Conservation (phyloP, 768 basidiomycete genomes). For the Boletus bicolor region DNA sequence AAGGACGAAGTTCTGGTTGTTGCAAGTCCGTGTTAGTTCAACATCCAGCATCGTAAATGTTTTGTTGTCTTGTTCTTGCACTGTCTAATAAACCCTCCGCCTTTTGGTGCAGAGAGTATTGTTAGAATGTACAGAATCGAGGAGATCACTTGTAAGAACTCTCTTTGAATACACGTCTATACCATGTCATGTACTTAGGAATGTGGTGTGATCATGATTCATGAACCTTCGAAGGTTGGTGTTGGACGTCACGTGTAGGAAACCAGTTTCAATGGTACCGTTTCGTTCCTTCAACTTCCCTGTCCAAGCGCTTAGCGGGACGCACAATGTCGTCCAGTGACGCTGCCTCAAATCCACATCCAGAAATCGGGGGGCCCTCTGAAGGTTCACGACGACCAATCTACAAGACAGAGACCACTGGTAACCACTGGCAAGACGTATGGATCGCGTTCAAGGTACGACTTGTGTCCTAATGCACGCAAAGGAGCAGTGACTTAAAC, state of each 20-base stretch:
- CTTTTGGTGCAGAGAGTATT: background rate
- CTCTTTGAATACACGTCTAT: background rate
- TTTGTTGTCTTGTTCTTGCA: background rate
- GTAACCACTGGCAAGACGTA: constrained; percentile 31
- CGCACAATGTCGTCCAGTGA: constrained; percentile 11
- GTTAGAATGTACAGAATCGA: background rate
- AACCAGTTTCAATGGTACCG: no score
- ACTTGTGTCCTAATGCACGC: background rate
- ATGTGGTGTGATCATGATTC: no score
- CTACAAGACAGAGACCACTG: constrained; percentile 31
- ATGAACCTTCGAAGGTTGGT: no score
- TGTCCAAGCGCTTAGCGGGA: background rate
- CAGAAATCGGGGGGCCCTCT: constrained; percentile 4
- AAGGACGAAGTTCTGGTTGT: background rate
- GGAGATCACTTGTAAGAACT: no score
- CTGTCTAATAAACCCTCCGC: background rate
- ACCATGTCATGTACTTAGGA: background rate
- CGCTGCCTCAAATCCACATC: background rate
- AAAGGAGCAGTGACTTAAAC: constrained; percentile 7
- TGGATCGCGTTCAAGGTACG: constrained; percentile 33
- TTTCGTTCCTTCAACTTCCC: no score
- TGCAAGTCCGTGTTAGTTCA: background rate
- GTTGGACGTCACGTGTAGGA: constrained; percentile 2
- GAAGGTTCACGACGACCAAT: constrained; percentile 20
- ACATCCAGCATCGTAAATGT: background rate